These are phyloP conservation scores for Epichloe typhina DNA, from an alignment of 2,329 filamentous ascomycete genomes.

Conservation along the genomic window DNA sequence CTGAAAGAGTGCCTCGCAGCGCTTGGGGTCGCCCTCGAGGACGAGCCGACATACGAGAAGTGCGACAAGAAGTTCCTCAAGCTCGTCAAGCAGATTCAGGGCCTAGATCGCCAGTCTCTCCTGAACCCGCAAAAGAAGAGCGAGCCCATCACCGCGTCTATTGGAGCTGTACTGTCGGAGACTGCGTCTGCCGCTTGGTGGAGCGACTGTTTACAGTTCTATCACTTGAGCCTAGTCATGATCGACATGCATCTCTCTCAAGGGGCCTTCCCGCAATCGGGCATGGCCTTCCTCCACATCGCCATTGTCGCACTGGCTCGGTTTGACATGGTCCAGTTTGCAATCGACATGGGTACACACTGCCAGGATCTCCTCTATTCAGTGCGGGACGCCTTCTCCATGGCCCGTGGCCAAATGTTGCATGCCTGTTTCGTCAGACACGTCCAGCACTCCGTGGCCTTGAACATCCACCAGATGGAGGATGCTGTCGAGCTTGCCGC, in stretches of 20 bases:
- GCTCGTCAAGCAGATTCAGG: conserved; percentile 45
- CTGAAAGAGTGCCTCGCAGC: conserved; percentile 59
- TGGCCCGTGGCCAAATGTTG: conserved; percentile 55
- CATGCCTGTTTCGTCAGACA: conserved; percentile 60
- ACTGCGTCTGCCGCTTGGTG: conserved; percentile 60
- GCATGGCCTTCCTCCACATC: conserved; percentile 54
- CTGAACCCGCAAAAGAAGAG: conserved; percentile 28
- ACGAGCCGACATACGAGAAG: conserved; percentile 56
- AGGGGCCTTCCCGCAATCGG: conserved; percentile 57
- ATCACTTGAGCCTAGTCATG: conserved; percentile 55
- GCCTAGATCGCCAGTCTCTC: conserved; percentile 36
- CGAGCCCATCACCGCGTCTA: conserved; percentile 43
- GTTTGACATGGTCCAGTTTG: conserved; percentile 58
- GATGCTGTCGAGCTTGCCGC: conserved; percentile 53
- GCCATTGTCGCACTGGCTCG: conserved; percentile 53
- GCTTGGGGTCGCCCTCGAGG: conserved; percentile 53
- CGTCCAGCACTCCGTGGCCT: conserved; percentile 46
- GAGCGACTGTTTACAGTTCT: conserved; percentile 60
- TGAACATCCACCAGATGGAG: conserved; percentile 48
- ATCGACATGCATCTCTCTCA: conserved; percentile 49
- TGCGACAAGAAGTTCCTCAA: conserved; percentile 64
- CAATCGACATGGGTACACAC: conserved; percentile 48
- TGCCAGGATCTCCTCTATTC: conserved; percentile 52
- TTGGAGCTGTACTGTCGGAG: conserved; percentile 59
- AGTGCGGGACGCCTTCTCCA: conserved; percentile 49